These are phyloP conservation scores for Lolium rigidum DNA, from an alignment of 176 grass and related monocot species.

Conservation along the genomic window DNA sequence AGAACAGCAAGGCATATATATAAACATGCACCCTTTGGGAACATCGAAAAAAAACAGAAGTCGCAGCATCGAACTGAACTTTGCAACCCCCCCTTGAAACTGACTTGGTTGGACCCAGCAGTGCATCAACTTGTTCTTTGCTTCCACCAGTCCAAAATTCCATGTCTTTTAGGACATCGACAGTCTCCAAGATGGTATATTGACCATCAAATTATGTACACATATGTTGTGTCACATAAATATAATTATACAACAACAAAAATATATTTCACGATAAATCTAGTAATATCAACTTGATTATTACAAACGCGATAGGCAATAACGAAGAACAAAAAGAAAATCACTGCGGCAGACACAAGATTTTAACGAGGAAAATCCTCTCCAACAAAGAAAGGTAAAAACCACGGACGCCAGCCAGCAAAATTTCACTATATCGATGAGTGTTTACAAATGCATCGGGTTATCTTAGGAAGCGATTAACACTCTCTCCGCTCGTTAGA, in stretches of 20 bases:
- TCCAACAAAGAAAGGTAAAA: too few relatives aligned
- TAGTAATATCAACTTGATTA: neutral
- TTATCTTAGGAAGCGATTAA: too few relatives aligned
- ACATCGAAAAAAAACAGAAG: neutral
- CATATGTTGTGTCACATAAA: neutral
- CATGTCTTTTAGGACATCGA: neutral
- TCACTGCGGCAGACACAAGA: too few relatives aligned
- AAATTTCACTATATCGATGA: too few relatives aligned
- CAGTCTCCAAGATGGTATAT: neutral
- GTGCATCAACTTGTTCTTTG: neutral
- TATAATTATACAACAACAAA: neutral
- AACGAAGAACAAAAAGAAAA: too few relatives aligned
- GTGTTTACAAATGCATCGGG: too few relatives aligned
- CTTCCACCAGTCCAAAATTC: neutral
- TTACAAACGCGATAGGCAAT: too few relatives aligned
- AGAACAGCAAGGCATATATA: neutral
- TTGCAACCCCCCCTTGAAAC: neutral
- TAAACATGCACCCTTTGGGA: neutral
- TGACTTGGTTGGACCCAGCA: neutral
- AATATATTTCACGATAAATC: neutral
- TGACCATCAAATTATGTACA: neutral
- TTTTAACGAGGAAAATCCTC: too few relatives aligned
- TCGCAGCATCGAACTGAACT: conserved; percentile 2
- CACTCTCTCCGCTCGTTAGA: too few relatives aligned
- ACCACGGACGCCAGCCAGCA: too few relatives aligned